Evolutionary conservation across 169 alveolate genomes (phyloP), one percentile per base, ranked within the genome.

Genomic region (Plasmodium coatneyi): DNA sequence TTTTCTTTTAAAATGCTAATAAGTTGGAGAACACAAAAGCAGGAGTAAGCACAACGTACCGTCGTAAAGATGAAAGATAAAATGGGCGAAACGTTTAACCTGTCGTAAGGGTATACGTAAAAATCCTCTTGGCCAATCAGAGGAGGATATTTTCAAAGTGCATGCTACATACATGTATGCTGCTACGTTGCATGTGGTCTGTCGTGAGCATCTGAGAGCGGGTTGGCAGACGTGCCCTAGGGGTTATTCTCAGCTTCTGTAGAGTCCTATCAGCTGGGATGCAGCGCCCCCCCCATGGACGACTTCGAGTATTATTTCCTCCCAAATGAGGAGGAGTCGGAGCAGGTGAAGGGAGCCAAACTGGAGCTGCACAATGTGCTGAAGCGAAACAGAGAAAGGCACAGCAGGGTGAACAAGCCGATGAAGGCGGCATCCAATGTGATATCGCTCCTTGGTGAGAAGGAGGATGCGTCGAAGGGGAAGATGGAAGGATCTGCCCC

Each of bases 291-390:
- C 0, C 74, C 32, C 36, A 86, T 86, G 93, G 93, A 86, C 2
- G 92, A 84, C 66, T 86, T 41, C 76, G 76, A 66, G 30, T 86
- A 74, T n/a, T 86, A 74, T 14, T 86, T 89, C 71, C 14, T 89
- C 32, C 49, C 25, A 60, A 66, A 79, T 56, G 94, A 89, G 43
- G 94, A 89, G 81, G 94, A 89, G 28, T 39, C 94, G 70, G 91
- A 78, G 25, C 71, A 80, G 34, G 94, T 89, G 83, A 78, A 80
- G 39, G 94, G 71, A 46, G 90, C 90, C 16, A 89, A 89, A 89
- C 19, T 60, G 52, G 91, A 80, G 87, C 90, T 89, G 16, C 94
- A 89, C 74, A 89, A 80, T n/a, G 76, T 80, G 30, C 34, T 89
- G 56, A 89, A 89, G 49, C 66, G 76, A 46, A 89, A 89, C 56